phyloP scores from a whole-genome alignment of 208 protist species.

The Leishmania tarentolae region DNA sequence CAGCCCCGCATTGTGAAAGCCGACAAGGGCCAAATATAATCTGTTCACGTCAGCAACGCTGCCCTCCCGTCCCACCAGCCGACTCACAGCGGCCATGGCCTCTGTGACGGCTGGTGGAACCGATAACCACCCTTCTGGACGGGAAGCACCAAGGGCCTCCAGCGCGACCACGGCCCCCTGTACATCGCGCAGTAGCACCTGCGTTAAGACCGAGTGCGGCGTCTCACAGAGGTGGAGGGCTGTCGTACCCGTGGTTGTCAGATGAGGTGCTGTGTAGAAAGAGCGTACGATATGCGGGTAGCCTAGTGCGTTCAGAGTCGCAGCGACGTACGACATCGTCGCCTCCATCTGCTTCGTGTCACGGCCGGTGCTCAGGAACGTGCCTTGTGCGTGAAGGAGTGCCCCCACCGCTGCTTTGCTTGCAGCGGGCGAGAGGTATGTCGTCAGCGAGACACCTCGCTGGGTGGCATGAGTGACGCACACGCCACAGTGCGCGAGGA shows the following conservation, averaged over 20 bases:
- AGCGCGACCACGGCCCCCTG: constrained; percentile 45
- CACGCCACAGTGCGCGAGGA: constrained; percentile 77
- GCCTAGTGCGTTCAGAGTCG: constrained; percentile 55
- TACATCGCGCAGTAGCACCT: constrained; percentile 45
- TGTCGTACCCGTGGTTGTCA: constrained; percentile 1
- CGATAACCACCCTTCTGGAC: constrained; percentile 73
- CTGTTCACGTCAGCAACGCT: constrained; percentile 37
- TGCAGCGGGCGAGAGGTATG: constrained; percentile 13
- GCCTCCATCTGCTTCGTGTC: constrained; percentile 51
- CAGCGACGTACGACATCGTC: constrained; percentile 63
- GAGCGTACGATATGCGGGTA: constrained; percentile 35
- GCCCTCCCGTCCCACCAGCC: constrained; percentile 53
- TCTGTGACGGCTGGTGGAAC: constrained; percentile 46
- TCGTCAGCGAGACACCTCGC: constrained; percentile 26
- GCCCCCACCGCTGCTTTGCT: neutral
- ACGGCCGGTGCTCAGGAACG: constrained; percentile 26
- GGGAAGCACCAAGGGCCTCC: constrained; percentile 43
- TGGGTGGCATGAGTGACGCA: constrained; percentile 27
- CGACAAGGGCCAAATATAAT: constrained; percentile 67
- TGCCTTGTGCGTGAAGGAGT: constrained; percentile 37
- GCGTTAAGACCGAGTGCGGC: constrained; percentile 65
- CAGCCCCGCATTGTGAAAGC: constrained; percentile 79
- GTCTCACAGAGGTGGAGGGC: constrained; percentile 60
- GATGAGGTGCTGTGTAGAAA: constrained; percentile 32
- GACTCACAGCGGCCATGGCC: constrained; percentile 47